Base-by-base conservation (phyloP, 345 rosid species). In the Turnera subulata region DNA sequence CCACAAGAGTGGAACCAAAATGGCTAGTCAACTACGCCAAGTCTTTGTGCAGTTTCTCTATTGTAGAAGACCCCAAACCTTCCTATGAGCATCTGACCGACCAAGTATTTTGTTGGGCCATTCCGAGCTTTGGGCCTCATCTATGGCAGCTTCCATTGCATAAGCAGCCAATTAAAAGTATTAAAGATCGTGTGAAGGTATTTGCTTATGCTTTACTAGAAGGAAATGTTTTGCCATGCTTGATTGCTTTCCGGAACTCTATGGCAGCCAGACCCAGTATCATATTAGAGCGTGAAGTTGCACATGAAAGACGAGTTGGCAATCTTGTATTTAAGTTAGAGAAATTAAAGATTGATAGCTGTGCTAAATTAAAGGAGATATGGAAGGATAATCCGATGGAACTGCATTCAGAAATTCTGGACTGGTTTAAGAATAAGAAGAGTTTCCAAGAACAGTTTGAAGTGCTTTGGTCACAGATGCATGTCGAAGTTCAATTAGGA, bases 191-290 rank as follows among this genome's bases (percentile, higher is more conserved):
- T 1, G 68, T 68, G 29, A 74, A 79, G 0, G 93, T 63, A 38
- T 92, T 89, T 53, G 87, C 82, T 6, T 91, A 66, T 69, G 84
- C 96, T 29, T 72, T 91, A 51, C 96, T 91, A 4, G 82, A 79
- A 65, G 98, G 98, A 44, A 80, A 73, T 40, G 92, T 88, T 16
- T 72, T 88, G 55, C 86, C 85, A n/a, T 84, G 96, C 70, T 42
- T 91, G 40, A 84, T 51, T 61, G 57, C 53, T 12, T 76, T 68
- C 6, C 69, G 71, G 50, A 13, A 55, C 13, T 74, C 70, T 47
- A 53, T 91, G 85, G 80, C 73, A 6, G 82, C 85, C 1, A 76
- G 83, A 40, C 96, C 95, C 11, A 71, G 59, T 65, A 78, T 64
- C 44, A 67, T 91, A 47, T 65, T 91, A 73, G 84, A 72, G 56